Evolutionary conservation across 2,329 filamentous ascomycete genomes (phyloP).

Genomic region (Sclerotinia borealis): DNA sequence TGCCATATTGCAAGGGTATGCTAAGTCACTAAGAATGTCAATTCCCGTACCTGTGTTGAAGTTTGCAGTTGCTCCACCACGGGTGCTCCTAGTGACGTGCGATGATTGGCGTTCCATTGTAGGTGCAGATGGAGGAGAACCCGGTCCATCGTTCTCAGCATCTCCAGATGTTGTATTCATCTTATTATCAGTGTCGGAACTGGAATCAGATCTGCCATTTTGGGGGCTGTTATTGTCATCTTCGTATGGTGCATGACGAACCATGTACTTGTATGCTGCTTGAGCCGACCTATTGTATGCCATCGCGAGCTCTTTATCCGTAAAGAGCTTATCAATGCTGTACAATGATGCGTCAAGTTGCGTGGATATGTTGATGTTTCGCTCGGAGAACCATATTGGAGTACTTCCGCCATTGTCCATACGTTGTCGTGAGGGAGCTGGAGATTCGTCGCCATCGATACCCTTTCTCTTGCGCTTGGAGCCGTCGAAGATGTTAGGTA

Average conservation of each 20-base stretch:
- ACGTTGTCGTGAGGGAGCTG: constrained; percentile 48
- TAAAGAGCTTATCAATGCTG: constrained; percentile 65
- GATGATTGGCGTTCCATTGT: constrained; percentile 59
- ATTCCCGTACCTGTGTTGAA: constrained; percentile 52
- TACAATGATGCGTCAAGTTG: constrained; percentile 53
- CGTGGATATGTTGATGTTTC: constrained; percentile 41
- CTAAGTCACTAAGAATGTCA: constrained; percentile 54
- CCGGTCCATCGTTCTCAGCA: constrained; percentile 43
- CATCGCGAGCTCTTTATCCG: constrained; percentile 62
- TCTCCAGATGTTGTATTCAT: constrained; percentile 45
- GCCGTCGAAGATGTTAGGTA: constrained; percentile 47
- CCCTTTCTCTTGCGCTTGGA: constrained; percentile 59
- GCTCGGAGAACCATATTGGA: constrained; percentile 58
- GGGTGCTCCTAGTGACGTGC: constrained; percentile 57
- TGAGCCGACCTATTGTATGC: constrained; percentile 58
- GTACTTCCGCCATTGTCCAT: constrained; percentile 54
- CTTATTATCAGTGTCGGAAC: constrained; percentile 40
- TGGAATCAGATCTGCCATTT: constrained; percentile 39
- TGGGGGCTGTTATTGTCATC: constrained; percentile 26
- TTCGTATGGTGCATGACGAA: constrained; percentile 41
- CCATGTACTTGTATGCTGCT: constrained; percentile 55
- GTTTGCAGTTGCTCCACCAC: constrained; percentile 41
- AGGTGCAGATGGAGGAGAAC: constrained; percentile 44
- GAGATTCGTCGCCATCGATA: constrained; percentile 57
- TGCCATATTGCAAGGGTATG: constrained; percentile 49